Conservation (phyloP, 345 rosid species). For the Salix suchowensis region DNA sequence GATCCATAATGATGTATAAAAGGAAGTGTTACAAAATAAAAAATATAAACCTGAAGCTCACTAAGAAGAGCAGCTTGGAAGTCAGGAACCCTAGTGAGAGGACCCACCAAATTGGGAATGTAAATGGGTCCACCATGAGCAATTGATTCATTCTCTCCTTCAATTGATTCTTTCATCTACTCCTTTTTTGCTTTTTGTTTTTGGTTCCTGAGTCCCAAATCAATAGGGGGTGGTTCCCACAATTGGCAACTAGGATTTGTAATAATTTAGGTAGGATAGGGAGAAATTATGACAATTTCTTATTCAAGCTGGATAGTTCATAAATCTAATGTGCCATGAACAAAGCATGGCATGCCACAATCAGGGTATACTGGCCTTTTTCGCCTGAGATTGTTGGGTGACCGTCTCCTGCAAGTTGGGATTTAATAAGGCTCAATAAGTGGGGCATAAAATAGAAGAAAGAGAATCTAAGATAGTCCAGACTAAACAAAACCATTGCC, state of each 20-base stretch:
- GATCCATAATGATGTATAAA: neutral
- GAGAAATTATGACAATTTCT: neutral
- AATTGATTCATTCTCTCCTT: slow-evolving; percentile 8
- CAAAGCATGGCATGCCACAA: neutral
- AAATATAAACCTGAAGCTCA: slow-evolving; percentile 35
- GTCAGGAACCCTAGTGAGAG: slow-evolving; percentile 39
- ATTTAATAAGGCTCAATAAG: neutral
- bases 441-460: neutral
- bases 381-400: neutral
- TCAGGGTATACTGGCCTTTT: neutral
- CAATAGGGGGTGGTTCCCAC: neutral
- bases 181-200: neutral
- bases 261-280: neutral
- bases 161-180: neutral
- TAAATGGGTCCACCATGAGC: slow-evolving; percentile 58
- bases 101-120: slow-evolving; percentile 37
- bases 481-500: neutral
- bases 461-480: neutral
- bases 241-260: neutral
- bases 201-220: neutral
- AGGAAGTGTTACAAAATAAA: neutral
- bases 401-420: neutral
- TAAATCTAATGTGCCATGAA: neutral
- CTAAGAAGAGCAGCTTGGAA: slow-evolving; percentile 34
- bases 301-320: neutral